These are phyloP conservation scores for Balamuthia mandrillaris DNA, from an alignment of 208 protist species.

Conservation along the genomic window DNA sequence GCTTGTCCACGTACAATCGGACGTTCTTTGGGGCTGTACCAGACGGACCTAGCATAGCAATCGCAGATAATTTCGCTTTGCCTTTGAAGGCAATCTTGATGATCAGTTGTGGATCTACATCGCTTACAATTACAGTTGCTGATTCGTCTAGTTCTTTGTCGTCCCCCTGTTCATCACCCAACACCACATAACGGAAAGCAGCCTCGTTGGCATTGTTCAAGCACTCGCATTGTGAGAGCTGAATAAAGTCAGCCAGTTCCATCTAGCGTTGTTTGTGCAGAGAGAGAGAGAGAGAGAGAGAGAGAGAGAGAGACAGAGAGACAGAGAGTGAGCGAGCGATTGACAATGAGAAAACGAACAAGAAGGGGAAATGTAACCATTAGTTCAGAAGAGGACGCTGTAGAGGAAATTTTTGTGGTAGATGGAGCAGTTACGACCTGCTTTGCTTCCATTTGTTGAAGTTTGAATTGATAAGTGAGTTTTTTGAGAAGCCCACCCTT, in stretches of 20 bases:
- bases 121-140: not conserved
- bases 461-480: no score
- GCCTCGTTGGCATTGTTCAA: not conserved
- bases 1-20: not conserved
- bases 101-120: not conserved
- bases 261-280: not conserved
- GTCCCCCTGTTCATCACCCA: not conserved
- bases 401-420: no score
- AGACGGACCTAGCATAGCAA: not conserved
- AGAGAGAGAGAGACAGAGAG: not conserved
- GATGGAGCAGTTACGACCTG: no score
- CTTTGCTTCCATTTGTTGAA: no score
- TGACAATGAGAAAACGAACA: no score
- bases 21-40: not conserved
- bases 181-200: not conserved
- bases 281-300: not conserved
- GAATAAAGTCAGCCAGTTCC: not conserved
- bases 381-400: no score
- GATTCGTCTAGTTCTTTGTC: not conserved
- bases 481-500: no score
- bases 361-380: no score
- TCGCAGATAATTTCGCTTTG: not conserved
- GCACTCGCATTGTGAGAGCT: not conserved
- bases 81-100: conserved; percentile 21
- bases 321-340: no score